Evolutionary conservation across 176 grass and related monocot genomes (phyloP), one percentile per base, ranked within the genome.

Genomic region (Carex kokanica): DNA sequence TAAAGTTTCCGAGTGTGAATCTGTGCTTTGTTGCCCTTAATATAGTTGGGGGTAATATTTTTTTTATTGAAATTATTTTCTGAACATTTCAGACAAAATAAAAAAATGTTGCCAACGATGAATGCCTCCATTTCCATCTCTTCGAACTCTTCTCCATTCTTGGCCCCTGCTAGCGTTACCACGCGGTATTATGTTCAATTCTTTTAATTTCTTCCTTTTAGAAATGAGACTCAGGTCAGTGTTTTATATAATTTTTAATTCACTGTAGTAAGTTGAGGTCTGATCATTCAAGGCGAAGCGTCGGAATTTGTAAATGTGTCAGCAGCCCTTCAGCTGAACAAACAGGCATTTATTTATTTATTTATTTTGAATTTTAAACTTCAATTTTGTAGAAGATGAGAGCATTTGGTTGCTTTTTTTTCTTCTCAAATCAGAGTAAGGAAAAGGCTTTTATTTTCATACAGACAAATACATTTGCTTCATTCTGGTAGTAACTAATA

Each of bases 281-380:
- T 68, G 29, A 38, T 68, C 27, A 49, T 86, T 82, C 74, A 32
- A 58, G 62, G n/a, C 36, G 54, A 57, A 81, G 61, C 53, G 51
- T 55, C 43, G 64, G 52, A 8, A 70, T 80, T 65, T 90, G 84
- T 84, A 77, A 52, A 85, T 90, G 88, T 69, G 74, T 86, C 13
- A 77, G 56, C 63, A 71, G 61, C 52, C 64, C 88, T 74, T 31
- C 84, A 0, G 8, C 84, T 1, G 84, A 89, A 64, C 58, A 78
- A 66, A 89, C 51, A 24, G 70, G 84, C 83, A 86, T 51, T 55
- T 1, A 2, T 58, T 4, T 31, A 15, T 55, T 17, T 27, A 38
- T 43, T 43, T 43, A 43, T 43, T 24, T 31, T 54, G 6, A 17
- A 60, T 78, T 78, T 63, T 8, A 43, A 21, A 61, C 59, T 12